Base-by-base conservation (phyloP, 805 yeast species). In the Ogataea wickerhamii region DNA sequence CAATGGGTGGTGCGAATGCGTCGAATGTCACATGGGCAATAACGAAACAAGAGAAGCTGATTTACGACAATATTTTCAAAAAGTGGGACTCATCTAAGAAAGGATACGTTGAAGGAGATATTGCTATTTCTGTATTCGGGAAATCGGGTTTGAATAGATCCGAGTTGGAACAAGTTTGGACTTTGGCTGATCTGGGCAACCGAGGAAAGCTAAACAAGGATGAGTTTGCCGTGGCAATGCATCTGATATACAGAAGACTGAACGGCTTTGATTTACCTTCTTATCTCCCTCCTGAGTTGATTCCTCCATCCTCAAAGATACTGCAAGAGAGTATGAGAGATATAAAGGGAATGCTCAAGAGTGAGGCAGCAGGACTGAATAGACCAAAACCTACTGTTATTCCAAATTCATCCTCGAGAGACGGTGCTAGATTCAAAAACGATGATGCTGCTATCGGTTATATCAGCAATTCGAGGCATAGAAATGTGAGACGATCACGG, bases 181-280 rank as follows among this genome's bases (percentile, higher is more conserved):
- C 78, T 34, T 71, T 91, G 48, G 77, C 89, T 39, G 98, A 93
- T 59, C 74, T 81, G 12, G 80, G 81, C 38, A 84, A 88, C 59
- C 73, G 82, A 38, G 96, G 97, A 4, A 79, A 76, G 56, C 76
- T 91, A 49, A 85, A 86, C 58, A 80, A 78, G 53, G 96, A 91
- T 58, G 95, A 87, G 60, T 93, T 91, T 66, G 83, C 96, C 0
- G 88, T 93, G 24, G 97, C 98, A 22, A 93, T 91, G 98, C 97
- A 94, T 70, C 70, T 91, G 42, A 91, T 91, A 30, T 91, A 93
- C 64, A 77, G 96, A 60, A 76, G 91, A 45, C 67, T 91, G 56
- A 89, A 88, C 55, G 97, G 97, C 2, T 78, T 76, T 47, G 87
- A 83, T n/a, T 64, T 93, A 35, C 98, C 98, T 18, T 57, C 70